These are phyloP conservation scores for Venturia oleaginea DNA, from an alignment of 2,329 filamentous ascomycete genomes.

Conservation along the genomic window DNA sequence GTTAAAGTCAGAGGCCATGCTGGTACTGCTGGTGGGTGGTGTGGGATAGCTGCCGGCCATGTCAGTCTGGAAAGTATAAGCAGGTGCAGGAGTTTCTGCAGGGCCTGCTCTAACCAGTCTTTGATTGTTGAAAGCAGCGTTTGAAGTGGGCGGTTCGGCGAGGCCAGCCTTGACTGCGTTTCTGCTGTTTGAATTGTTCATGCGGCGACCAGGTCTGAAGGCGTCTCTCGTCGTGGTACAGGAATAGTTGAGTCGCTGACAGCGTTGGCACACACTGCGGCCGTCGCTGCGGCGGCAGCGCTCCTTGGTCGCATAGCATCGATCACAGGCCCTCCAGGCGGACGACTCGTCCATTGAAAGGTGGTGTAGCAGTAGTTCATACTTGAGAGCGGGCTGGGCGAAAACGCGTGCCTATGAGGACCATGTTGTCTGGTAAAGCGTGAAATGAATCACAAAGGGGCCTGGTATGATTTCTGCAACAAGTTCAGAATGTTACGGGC, in stretches of 20 bases:
- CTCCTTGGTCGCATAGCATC: conserved; percentile 3
- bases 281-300: neutral
- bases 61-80: neutral
- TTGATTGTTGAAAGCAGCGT: neutral
- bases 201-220: neutral
- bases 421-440: neutral
- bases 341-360: neutral
- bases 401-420: neutral
- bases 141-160: neutral
- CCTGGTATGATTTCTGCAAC: neutral
- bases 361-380: neutral
- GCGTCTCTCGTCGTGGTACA: neutral
- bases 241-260: neutral
- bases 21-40: neutral
- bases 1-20: neutral
- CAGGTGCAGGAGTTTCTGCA: neutral
- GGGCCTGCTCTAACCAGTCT: neutral
- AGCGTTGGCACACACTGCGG: neutral
- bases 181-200: neutral
- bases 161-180: neutral
- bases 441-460: neutral
- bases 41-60: neutral
- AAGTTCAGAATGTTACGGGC: neutral
- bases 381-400: neutral
- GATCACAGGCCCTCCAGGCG: conserved; percentile 4